Evolutionary conservation across 495 filamentous ascomycete genomes (phyloP), one percentile per base, ranked within the genome.

Genomic region (Trichocladium uniseriatum): DNA sequence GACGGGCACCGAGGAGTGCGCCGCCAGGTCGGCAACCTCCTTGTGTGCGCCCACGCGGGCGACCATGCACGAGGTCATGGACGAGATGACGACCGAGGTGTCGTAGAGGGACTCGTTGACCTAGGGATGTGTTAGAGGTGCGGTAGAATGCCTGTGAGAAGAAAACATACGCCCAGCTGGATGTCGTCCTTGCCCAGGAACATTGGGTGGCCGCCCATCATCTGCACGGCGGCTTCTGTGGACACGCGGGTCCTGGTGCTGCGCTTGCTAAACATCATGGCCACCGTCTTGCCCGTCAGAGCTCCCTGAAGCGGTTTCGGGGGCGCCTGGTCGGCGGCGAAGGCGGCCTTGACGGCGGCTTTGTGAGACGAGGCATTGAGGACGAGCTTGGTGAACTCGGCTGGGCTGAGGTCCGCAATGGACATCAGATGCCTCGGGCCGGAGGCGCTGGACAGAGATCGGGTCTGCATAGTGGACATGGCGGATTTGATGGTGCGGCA

Each of bases 211-310:
- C 92, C 92, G 36, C 88, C 85, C 73, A 98, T 77, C 36, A 81
- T 67, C 15, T 82, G 78, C 11, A 94, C 78, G 9, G 92, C 92
- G 6, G 82, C 80, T 71, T 98, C 92, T 13, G 89, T 94, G 13
- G 88, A 95, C 22, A 98, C 82, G 41, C 92, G 79, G 14, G 92
- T 98, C 39, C 92, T 77, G 13, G 92, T 98, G 54, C 84, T 89
- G 22, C 90, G 81, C 71, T 98, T 98, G 72, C 75, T 89, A 75
- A 98, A 97, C 73, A 89, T 84, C 82, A 98, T 86, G 50, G 92
- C 90, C 11, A 96, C 78, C 3, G 90, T 94, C 66, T 89, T 79
- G 19, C 87, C 87, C 18, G 76, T 71, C 36, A 75, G 51, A 11
- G 42, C 55, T n/a, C 52, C 56, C 9, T 78, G 62, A 13, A 86